Evolutionary conservation across 495 filamentous ascomycete species (phyloP).

Genomic region (Podospora anserina): DNA sequence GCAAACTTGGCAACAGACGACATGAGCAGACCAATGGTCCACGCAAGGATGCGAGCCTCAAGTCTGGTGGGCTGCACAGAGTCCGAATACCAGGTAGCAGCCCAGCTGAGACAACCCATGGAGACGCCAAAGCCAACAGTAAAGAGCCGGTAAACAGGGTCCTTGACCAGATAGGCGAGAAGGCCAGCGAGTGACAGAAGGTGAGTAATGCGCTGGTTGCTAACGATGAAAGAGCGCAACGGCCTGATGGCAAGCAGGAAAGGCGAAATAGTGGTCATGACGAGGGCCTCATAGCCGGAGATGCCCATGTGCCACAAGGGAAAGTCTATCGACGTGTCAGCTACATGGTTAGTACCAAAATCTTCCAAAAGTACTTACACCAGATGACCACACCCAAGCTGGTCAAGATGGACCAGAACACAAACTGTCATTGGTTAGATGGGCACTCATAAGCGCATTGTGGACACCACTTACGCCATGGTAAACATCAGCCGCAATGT

Average conservation of each 20-base stretch:
- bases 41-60: constrained; percentile 76
- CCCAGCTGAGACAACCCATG: constrained; percentile 76
- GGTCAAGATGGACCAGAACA: constrained; percentile 94
- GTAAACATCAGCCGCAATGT: constrained; percentile 86
- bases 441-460: background rate
- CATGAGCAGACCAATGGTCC: constrained; percentile 75
- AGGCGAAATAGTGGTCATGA: constrained; percentile 81
- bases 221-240: constrained; percentile 62
- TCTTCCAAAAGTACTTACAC: constrained; percentile 61
- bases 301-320: constrained; percentile 99
- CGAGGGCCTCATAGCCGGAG: constrained; percentile 88
- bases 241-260: constrained; percentile 71
- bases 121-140: constrained; percentile 73
- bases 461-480: constrained; percentile 64
- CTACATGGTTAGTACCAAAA: background rate
- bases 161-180: constrained; percentile 70
- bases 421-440: constrained; percentile 57
- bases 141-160: constrained; percentile 76
- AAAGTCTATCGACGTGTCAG: constrained; percentile 60
- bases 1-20: constrained; percentile 91
- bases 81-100: constrained; percentile 75
- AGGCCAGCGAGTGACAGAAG: constrained; percentile 74
- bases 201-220: constrained; percentile 67
- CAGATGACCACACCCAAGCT: constrained; percentile 83
- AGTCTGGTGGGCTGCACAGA: constrained; percentile 68